A percentile compares a stretch with the other conserved stretches of the same genome.
Evolutionary conservation across 108 stramenopile genomes (phyloP).

Genomic region (Phaeodactylum tricornutum): DNA sequence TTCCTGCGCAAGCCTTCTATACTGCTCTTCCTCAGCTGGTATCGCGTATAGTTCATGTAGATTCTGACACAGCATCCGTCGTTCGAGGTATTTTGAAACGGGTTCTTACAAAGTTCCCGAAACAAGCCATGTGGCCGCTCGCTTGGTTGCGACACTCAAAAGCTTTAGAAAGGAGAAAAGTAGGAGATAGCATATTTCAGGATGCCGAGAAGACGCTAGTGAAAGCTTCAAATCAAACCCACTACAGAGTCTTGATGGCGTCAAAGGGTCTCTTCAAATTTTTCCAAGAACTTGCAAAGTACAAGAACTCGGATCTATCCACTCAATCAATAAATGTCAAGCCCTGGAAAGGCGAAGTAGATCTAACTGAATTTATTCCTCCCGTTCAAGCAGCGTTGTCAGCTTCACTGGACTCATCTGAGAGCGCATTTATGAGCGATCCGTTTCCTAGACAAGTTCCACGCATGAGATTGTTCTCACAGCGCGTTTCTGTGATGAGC

Average conservation of each 20-base stretch:
- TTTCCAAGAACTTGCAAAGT: constrained; percentile 53
- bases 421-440: constrained; percentile 21
- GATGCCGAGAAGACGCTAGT: constrained; percentile 40
- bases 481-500: constrained; percentile 56
- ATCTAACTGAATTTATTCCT: constrained; percentile 71
- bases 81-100: constrained; percentile 48
- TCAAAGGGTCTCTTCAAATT: constrained; percentile 50
- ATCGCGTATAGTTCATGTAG: constrained; percentile 49
- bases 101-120: constrained; percentile 66
- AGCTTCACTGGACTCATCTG: constrained; percentile 27
- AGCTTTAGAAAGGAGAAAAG: constrained; percentile 32
- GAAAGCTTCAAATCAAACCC: constrained; percentile 27
- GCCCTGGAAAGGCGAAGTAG: constrained; percentile 37
- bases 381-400: constrained; percentile 83
- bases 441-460: constrained; percentile 67
- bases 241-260: constrained; percentile 32
- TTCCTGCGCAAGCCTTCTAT: constrained; percentile 68
- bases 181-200: constrained; percentile 68
- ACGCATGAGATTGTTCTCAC: constrained; percentile 62
- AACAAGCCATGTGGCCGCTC: constrained; percentile 80
- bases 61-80: constrained; percentile 44
- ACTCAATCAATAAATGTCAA: constrained; percentile 8
- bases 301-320: not conserved
- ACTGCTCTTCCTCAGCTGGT: constrained; percentile 80
- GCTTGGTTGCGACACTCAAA: constrained; percentile 70